phyloP scores from a whole-genome alignment of 106 monocot species.

The Gastrodia elata region DNA sequence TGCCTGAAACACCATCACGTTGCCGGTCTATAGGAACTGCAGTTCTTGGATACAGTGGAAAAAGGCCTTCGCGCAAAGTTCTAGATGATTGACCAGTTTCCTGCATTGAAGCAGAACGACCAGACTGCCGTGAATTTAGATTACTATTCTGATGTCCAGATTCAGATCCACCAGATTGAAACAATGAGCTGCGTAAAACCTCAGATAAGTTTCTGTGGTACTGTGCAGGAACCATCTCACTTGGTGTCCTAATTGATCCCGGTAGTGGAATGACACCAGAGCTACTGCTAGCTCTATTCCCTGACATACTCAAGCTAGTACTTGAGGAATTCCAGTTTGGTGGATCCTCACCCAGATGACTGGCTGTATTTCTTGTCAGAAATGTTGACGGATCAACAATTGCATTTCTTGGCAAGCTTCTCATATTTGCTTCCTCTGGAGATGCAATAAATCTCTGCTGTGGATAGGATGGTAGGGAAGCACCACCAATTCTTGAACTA shows the following conservation, averaged over 20 bases:
- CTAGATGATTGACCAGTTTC: slow-evolving; percentile 20
- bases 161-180: slow-evolving; percentile 19
- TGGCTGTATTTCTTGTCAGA: slow-evolving; percentile 17
- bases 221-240: slow-evolving; percentile 26
- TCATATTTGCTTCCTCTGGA: slow-evolving; percentile 18
- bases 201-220: slow-evolving; percentile 30
- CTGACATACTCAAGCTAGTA: slow-evolving; percentile 17
- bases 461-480: slow-evolving; percentile 22
- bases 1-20: slow-evolving; percentile 28
- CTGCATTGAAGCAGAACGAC: slow-evolving; percentile 20
- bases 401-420: slow-evolving; percentile 16
- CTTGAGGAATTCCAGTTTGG: slow-evolving; percentile 29
- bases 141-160: slow-evolving; percentile 23
- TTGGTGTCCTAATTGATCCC: slow-evolving; percentile 22
- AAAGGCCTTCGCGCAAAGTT: slow-evolving; percentile 19
- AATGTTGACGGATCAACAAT: slow-evolving; percentile 13
- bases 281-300: slow-evolving; percentile 24
- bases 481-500: slow-evolving; percentile 21
- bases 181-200: slow-evolving; percentile 12
- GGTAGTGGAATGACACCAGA: slow-evolving; percentile 22
- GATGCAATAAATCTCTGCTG: slow-evolving; percentile 20
- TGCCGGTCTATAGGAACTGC: slow-evolving; percentile 33
- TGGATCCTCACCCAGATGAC: slow-evolving; percentile 31
- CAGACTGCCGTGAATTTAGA: slow-evolving; percentile 21
- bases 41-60: slow-evolving; percentile 31